Evolutionary conservation across 2,329 filamentous ascomycete species (phyloP).

Genomic region (Beauveria asiatica): DNA sequence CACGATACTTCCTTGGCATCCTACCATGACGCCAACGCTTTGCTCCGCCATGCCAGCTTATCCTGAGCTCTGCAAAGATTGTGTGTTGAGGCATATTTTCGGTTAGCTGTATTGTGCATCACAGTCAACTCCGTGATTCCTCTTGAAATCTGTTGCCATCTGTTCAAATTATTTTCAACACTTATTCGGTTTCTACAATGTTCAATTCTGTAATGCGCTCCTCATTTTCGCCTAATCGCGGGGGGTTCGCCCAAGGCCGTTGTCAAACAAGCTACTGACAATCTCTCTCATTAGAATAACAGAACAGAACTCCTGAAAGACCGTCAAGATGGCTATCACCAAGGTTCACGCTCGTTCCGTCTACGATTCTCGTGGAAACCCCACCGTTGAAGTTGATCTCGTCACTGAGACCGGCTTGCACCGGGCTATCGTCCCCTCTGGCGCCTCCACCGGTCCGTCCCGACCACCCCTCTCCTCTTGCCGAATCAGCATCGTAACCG

Average conservation of each 20-base stretch:
- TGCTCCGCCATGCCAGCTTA: background rate
- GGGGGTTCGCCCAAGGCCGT: background rate
- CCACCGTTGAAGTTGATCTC: conserved; percentile 96
- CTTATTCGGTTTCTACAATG: background rate
- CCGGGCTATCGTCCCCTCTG: conserved; percentile 94
- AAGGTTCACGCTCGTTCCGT: conserved; percentile 90
- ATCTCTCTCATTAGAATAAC: background rate
- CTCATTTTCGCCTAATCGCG: background rate
- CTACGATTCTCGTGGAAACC: conserved; percentile 98
- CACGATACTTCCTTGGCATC: background rate
- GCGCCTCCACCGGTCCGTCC: conserved; percentile 79
- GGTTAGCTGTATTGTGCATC: background rate
- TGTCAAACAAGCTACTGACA: background rate
- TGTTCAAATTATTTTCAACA: background rate
- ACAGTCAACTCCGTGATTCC: background rate
- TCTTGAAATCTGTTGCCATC: background rate
- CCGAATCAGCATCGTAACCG: conserved; percentile 21
- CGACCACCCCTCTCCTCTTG: conserved; percentile 17
- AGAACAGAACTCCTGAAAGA: background rate
- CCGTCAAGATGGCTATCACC: conserved; percentile 71
- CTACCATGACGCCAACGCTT: conserved; percentile 9
- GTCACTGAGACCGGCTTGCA: conserved; percentile 94
- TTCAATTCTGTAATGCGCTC: background rate
- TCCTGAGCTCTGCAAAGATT: background rate
- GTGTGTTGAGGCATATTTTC: conserved; percentile 18